Conservation (phyloP, 495 filamentous ascomycete genomes). For the Annulohypoxylon maeteangense region DNA sequence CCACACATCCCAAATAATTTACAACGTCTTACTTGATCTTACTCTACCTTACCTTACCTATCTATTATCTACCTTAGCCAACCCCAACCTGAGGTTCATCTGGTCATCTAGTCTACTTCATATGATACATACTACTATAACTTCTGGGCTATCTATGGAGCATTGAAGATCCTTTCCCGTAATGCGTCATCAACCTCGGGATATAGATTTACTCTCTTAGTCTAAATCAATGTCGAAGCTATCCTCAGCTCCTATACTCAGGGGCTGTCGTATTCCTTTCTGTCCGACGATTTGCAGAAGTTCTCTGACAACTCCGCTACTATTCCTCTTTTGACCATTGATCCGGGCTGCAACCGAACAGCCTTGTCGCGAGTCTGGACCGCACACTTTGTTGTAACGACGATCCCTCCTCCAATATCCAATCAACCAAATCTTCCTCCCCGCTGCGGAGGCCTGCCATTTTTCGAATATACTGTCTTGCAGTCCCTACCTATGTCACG, state of each 20-base stretch:
- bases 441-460: conserved; percentile 29
- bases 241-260: conserved; percentile 15
- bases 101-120: conserved; percentile 13
- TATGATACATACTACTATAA: neutral
- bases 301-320: conserved; percentile 32
- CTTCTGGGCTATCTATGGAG: conserved; percentile 19
- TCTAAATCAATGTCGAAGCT: conserved; percentile 29
- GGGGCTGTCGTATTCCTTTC: conserved; percentile 18
- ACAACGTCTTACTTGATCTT: conserved; percentile 23
- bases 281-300: conserved; percentile 28
- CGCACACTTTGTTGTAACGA: conserved; percentile 29
- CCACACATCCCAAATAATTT: neutral
- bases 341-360: conserved; percentile 34
- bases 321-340: conserved; percentile 40
- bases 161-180: conserved; percentile 27
- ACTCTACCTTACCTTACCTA: conserved; percentile 21
- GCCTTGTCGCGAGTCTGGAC: conserved; percentile 32
- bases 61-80: conserved; percentile 10
- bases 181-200: conserved; percentile 19
- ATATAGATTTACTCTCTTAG: conserved; percentile 12
- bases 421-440: conserved; percentile 28
- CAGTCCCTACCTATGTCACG: conserved; percentile 21
- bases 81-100: conserved; percentile 16
- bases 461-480: conserved; percentile 20
- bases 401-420: conserved; percentile 31